Percentiles rank a stretch among this genome's conserved stretches.
Conservation (phyloP, 768 basidiomycete species). For the Hericium coralloides region DNA sequence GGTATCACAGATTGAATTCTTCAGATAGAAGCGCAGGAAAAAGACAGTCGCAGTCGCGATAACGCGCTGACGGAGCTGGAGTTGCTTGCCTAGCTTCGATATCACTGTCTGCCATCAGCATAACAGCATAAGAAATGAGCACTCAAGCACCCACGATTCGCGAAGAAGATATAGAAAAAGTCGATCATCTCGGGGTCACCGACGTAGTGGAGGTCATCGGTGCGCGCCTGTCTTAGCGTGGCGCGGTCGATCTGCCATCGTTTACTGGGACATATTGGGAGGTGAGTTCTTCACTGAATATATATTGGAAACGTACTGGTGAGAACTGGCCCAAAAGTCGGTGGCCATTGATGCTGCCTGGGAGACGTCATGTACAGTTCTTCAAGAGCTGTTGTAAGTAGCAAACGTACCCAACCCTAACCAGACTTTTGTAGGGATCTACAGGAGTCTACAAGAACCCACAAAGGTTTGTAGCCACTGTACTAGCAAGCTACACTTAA, state of each 20-base stretch:
- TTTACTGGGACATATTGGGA: conserved; percentile 43
- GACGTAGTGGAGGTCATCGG: conserved; percentile 71
- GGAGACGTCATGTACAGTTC: no score
- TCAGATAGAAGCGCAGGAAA: conserved; percentile 94
- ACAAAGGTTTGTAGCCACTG: no score
- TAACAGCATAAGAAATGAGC: neutral
- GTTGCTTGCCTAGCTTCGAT: conserved; percentile 77
- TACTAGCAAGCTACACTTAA: no score
- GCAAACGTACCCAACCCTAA: no score
- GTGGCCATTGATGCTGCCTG: conserved; percentile 53
- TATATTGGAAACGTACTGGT: conserved; percentile 47
- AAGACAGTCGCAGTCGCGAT: conserved; percentile 93
- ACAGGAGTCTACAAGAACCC: no score
- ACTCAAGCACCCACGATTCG: conserved; percentile 46
- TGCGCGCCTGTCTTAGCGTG: conserved; percentile 63
- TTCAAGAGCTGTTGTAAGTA: no score
- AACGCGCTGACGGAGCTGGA: conserved; percentile 78
- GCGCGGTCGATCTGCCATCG: conserved; percentile 86
- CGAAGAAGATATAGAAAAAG: conserved; percentile 83
- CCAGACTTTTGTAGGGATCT: no score
- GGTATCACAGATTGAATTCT: conserved; percentile 92
- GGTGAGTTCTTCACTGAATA: conserved; percentile 14
- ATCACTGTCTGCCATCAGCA: conserved; percentile 43
- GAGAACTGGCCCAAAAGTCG: conserved; percentile 89
- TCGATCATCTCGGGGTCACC: conserved; percentile 70